Percentiles rank a stretch among this genome's conserved stretches.
phyloP scores from a whole-genome alignment of 192 early-diverging fungal genomes.

The Backusella morwellensis region DNA sequence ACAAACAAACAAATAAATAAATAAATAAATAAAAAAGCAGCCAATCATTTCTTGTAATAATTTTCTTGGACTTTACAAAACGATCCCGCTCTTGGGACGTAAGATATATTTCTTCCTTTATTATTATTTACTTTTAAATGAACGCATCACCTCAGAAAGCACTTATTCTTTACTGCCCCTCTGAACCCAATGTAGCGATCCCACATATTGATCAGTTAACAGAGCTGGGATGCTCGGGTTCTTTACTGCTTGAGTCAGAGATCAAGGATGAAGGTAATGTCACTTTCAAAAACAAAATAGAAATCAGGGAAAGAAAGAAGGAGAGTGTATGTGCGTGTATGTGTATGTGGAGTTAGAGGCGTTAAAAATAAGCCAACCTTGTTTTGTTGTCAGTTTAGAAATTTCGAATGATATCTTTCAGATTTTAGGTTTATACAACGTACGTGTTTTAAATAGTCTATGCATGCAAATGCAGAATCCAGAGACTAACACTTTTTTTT shows the following conservation, averaged over 20 bases:
- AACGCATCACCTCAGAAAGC: conserved; percentile 7
- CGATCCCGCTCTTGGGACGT: not conserved
- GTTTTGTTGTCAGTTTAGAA: conserved; percentile 1
- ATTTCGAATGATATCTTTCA: not conserved
- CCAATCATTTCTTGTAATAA: not conserved
- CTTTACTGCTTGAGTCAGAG: not conserved
- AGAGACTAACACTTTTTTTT: not conserved
- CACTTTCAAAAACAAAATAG: not conserved
- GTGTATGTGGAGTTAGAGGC: not conserved
- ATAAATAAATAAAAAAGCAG: not conserved
- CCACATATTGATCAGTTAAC: not conserved
- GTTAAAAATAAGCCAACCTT: not conserved
- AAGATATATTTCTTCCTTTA: not conserved
- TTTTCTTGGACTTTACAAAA: not conserved
- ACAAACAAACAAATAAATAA: too few species aligned
- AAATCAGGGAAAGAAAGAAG: not conserved
- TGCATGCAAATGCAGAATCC: not conserved
- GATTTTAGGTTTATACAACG: not conserved
- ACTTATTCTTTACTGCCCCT: conserved; percentile 5
- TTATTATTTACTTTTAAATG: not conserved
- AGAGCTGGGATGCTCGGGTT: conserved; percentile 5
- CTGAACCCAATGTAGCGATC: not conserved
- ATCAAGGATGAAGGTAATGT: not conserved
- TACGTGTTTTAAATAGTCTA: not conserved
- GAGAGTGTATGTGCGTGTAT: not conserved